Percentiles rank a stretch among this genome's conserved stretches.
These are phyloP conservation scores for Kodamaea jinghongensis DNA, from an alignment of 805 yeast genomes.

Conservation along the genomic window DNA sequence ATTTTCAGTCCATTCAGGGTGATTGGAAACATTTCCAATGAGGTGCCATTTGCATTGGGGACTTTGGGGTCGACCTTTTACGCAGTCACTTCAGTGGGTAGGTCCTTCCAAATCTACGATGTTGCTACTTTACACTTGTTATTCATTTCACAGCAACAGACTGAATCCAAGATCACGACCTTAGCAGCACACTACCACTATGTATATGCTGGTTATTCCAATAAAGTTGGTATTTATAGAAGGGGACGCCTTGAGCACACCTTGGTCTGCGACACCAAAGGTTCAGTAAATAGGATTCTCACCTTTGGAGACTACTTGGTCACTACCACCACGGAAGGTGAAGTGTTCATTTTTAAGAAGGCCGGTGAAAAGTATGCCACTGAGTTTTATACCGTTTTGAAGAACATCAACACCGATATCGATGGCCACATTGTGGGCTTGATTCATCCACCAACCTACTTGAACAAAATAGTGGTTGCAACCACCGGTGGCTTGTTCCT, in stretches of 20 bases:
- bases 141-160: constrained; percentile 80
- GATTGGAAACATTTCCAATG: constrained; percentile 86
- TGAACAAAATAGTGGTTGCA: constrained; percentile 86
- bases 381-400: constrained; percentile 66
- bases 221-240: constrained; percentile 70
- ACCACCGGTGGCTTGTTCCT: constrained; percentile 62
- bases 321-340: constrained; percentile 43
- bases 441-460: constrained; percentile 84
- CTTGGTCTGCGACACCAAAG: constrained; percentile 32
- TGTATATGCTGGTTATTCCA: constrained; percentile 74
- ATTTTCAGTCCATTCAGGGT: constrained; percentile 85
- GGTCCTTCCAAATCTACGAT: constrained; percentile 89
- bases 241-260: constrained; percentile 68
- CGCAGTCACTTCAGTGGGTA: constrained; percentile 86
- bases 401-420: constrained; percentile 47
- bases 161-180: constrained; percentile 65
- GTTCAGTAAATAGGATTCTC: constrained; percentile 47
- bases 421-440: constrained; percentile 71
- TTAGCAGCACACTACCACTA: constrained; percentile 80
- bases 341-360: constrained; percentile 55
- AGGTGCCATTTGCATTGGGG: constrained; percentile 82
- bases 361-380: constrained; percentile 47
- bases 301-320: constrained; percentile 79
- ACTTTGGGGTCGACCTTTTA: constrained; percentile 85
- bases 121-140: constrained; percentile 80